Evolutionary conservation across 192 early-diverging fungal genomes (phyloP), one percentile per base, ranked within the genome.

Genomic region (Rhizophagus clarus): DNA sequence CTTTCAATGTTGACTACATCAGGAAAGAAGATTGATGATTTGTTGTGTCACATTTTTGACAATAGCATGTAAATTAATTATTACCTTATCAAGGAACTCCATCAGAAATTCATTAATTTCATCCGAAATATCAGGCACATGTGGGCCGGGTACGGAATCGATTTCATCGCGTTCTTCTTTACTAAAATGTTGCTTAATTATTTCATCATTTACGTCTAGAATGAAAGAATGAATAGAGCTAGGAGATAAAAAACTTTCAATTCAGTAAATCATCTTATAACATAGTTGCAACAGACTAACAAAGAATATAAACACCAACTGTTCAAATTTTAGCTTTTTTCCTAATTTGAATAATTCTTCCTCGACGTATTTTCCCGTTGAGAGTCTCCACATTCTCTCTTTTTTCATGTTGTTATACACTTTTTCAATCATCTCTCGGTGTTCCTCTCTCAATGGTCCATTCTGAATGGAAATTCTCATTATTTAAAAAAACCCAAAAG

Each of bases 201-300:
- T 9, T 22, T 71, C n/a, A 80, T 80, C 34, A 74, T 62, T 51
- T 17, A 80, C 22, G 62, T 80, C 79, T 26, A 80, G 31, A 74
- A 80, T 80, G 45, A 80, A 80, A 11, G 79, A 80, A 72, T 80
- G 71, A 49, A 62, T 28, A 49, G 79, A 3, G n/a, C 79, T 80
- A 76, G 22, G 6, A 62, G 56, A 63, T 40, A 80, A 72, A 80
- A 62, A 67, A 31, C 7, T 8, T 67, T 67, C 29, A 67, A 31
- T 67, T 26, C 31, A 67, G 29, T 34, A 70, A 45, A 26, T 49
- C 9, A 47, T 72, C n/a, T 72, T 72, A 72, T 20, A 72, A 72
- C 20, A 67, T 31, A 67, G 34, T 67, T 47, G 49, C 20, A 22
- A 22, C 70, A 70, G 68, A 40, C 0, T 40, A 40, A 40, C 5